Evolutionary conservation across 129 eudicot species (phyloP).

Genomic region (Mikania micrantha): DNA sequence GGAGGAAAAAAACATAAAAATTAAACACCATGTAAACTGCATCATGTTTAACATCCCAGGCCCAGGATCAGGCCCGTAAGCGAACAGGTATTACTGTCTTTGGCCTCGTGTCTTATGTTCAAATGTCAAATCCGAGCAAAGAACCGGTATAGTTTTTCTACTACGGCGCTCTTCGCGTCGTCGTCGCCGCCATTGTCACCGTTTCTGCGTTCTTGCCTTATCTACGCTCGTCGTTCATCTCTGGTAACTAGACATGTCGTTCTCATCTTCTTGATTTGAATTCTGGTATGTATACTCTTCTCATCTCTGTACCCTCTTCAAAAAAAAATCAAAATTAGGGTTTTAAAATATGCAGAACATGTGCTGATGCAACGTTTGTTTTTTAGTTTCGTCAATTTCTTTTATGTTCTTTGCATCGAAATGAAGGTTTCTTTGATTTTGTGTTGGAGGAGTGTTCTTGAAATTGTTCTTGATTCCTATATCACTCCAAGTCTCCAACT

Average conservation of each 20-base stretch:
- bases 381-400: not conserved
- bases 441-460: not conserved
- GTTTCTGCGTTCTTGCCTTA: slow-evolving; percentile 26
- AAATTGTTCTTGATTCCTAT: not conserved
- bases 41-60: too few relatives aligned
- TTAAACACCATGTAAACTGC: too few relatives aligned
- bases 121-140: not conserved
- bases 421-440: not conserved
- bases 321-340: slow-evolving; percentile 17
- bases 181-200: not conserved
- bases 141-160: not conserved
- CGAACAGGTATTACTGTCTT: not conserved
- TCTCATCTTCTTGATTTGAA: not conserved
- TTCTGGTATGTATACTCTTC: not conserved
- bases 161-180: slow-evolving; percentile 18
- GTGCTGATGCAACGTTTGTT: not conserved
- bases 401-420: not conserved
- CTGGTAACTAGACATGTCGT: not conserved
- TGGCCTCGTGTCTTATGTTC: not conserved
- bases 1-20: too few relatives aligned
- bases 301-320: not conserved
- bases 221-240: slow-evolving; percentile 9
- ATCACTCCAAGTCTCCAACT: not conserved
- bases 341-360: not conserved
- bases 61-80: not conserved